phyloP scores from a whole-genome alignment of 306 rosid species.

The Biancaea sappan region DNA sequence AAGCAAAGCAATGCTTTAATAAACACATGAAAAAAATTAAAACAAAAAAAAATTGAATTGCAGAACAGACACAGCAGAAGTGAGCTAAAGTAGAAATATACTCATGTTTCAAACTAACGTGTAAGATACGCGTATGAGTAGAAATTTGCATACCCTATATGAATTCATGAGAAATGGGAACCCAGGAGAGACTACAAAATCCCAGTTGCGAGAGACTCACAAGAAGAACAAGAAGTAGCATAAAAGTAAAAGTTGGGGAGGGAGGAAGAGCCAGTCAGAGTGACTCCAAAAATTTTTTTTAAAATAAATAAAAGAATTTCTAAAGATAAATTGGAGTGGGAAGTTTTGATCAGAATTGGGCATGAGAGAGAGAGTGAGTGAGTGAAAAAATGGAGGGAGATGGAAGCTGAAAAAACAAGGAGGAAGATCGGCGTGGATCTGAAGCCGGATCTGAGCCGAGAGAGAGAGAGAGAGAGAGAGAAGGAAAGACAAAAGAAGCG shows the following conservation, averaged over 20 bases:
- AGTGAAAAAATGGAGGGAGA: constrained; percentile 30
- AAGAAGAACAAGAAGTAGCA: background rate
- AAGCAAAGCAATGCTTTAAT: background rate
- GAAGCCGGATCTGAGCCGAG: constrained; percentile 58
- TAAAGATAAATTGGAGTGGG: constrained; percentile 30
- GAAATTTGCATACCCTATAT: constrained; percentile 34
- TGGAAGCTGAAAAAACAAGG: constrained; percentile 32
- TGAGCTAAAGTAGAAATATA: background rate
- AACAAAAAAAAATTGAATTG: background rate
- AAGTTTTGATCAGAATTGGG: constrained; percentile 21
- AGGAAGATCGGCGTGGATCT: constrained; percentile 50
- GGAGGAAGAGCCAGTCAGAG: background rate
- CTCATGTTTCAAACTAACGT: background rate
- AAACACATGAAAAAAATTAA: background rate
- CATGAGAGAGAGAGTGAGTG: constrained; percentile 22
- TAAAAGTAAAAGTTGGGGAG: background rate
- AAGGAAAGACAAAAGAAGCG: background rate
- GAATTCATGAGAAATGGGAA: constrained; percentile 32
- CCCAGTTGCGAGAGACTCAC: background rate
- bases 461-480: constrained; percentile 26
- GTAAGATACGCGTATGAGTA: background rate
- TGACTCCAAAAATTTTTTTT: background rate
- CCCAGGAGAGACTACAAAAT: background rate
- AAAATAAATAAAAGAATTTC: no score
- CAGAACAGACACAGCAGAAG: background rate